Evolutionary conservation across 306 rosid species (phyloP).

Genomic region (Lupinus albus): DNA sequence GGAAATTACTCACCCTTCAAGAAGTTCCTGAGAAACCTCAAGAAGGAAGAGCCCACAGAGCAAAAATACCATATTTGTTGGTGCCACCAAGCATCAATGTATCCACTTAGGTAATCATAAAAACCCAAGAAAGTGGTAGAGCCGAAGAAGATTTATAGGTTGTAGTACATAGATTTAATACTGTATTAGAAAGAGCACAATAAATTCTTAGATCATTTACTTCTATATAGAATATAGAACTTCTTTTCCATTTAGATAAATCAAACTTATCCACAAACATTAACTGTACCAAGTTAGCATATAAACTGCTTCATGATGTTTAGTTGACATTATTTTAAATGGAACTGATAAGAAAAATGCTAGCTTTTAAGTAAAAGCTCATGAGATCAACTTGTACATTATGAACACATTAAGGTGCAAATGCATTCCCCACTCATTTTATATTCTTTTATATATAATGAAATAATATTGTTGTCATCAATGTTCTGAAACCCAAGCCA

Average conservation of each 20-base stretch:
- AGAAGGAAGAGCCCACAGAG: constrained; percentile 48
- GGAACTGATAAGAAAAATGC: neutral
- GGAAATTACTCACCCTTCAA: constrained; percentile 54
- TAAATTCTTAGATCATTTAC: neutral
- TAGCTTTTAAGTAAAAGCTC: neutral
- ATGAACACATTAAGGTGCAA: neutral
- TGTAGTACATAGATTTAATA: constrained; percentile 58
- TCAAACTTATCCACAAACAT: neutral
- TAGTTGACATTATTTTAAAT: constrained; percentile 20
- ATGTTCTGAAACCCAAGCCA: too few species aligned
- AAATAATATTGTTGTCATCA: too few species aligned
- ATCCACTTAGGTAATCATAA: constrained; percentile 50
- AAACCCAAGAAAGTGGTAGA: constrained; percentile 52
- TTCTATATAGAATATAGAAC: constrained; percentile 33
- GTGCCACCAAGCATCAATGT: constrained; percentile 46
- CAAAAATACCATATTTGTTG: constrained; percentile 40
- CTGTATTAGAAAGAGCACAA: constrained; percentile 44
- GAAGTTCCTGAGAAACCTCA: constrained; percentile 45
- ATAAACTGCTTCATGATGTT: neutral
- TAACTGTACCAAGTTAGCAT: neutral
- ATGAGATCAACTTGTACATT: neutral
- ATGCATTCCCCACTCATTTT: neutral
- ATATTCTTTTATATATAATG: too few species aligned
- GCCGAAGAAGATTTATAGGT: constrained; percentile 51
- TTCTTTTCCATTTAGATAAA: constrained; percentile 8